Conservation (phyloP, 352 stramenopile genomes). For the Pythium graminicola region DNA sequence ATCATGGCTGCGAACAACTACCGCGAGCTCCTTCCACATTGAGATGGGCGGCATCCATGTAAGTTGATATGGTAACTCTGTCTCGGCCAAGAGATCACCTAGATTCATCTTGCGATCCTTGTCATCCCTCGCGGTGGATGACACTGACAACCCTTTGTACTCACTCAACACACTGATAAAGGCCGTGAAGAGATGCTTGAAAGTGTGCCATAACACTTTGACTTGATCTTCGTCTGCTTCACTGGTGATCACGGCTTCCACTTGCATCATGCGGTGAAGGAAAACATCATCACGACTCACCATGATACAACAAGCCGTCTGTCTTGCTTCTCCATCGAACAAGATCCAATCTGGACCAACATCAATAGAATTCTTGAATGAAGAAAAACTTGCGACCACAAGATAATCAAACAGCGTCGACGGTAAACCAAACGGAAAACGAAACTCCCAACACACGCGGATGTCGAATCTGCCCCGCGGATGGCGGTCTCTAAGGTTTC, state of each 20-base stretch:
- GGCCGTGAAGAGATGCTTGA: background rate
- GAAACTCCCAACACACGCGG: slow-evolving; percentile 7
- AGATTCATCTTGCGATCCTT: background rate
- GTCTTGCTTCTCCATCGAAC: background rate
- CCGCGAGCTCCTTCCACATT: too few species aligned
- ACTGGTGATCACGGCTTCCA: slow-evolving; percentile 5
- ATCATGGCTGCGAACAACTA: too few species aligned
- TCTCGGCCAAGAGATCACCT: background rate
- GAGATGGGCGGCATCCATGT: slow-evolving; percentile 5
- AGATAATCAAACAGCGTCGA: slow-evolving; percentile 6
- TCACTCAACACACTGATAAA: slow-evolving; percentile 1
- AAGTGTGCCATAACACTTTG: background rate
- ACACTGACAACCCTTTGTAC: background rate
- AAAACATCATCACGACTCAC: background rate
- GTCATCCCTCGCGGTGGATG: slow-evolving; percentile 3
- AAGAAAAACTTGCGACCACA: slow-evolving; percentile 6
- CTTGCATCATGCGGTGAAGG: background rate
- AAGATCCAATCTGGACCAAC: slow-evolving; percentile 6
- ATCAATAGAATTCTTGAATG: background rate
- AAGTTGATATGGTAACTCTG: too few species aligned
- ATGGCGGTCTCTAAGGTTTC: too few species aligned
- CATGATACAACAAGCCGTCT: background rate
- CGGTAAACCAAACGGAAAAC: background rate
- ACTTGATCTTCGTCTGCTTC: background rate
- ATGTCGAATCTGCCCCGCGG: background rate